A percentile compares a stretch with the other conserved stretches of the same genome.
Evolutionary conservation across 164 flowering plant genomes (phyloP).

Genomic region (Piper betle): DNA sequence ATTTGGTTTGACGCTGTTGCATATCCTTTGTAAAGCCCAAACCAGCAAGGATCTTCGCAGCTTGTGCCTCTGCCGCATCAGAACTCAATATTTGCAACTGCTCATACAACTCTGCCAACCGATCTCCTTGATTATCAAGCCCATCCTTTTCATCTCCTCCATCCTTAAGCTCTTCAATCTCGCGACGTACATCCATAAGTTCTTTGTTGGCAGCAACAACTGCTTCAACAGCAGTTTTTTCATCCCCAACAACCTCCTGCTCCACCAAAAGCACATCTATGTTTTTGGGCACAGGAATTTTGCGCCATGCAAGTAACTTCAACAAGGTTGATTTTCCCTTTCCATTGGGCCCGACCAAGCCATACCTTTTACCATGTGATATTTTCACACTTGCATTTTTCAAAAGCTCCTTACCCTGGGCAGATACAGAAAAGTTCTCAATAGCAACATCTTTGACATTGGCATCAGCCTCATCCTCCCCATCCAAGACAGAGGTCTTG

Average conservation of each 20-base stretch:
- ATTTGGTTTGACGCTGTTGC: constrained; percentile 40
- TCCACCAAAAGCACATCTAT: constrained; percentile 85
- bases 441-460: constrained; percentile 12
- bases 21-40: constrained; percentile 71
- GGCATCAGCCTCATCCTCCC: constrained; percentile 8
- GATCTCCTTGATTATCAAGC: constrained; percentile 41
- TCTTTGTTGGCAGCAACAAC: constrained; percentile 89
- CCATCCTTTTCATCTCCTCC: constrained; percentile 18
- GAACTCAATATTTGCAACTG: constrained; percentile 51
- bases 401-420: constrained; percentile 12
- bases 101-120: constrained; percentile 65
- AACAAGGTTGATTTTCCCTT: constrained; percentile 73
- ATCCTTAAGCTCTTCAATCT: constrained; percentile 47
- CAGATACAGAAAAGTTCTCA: constrained; percentile 13
- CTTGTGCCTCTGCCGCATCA: constrained; percentile 84
- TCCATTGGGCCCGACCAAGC: constrained; percentile 74
- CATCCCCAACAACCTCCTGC: constrained; percentile 79
- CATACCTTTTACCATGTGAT: constrained; percentile 13
- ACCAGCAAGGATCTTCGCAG: constrained; percentile 78
- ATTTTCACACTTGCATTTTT: constrained; percentile 11
- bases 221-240: constrained; percentile 58
- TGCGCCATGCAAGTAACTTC: constrained; percentile 86
- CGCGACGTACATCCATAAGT: constrained; percentile 36
- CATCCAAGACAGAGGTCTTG: constrained; percentile 4
- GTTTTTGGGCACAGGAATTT: constrained; percentile 79